Evolutionary conservation across 306 rosid species (phyloP), one percentile per base, ranked within the genome.

Genomic region (Parietaria judaica): DNA sequence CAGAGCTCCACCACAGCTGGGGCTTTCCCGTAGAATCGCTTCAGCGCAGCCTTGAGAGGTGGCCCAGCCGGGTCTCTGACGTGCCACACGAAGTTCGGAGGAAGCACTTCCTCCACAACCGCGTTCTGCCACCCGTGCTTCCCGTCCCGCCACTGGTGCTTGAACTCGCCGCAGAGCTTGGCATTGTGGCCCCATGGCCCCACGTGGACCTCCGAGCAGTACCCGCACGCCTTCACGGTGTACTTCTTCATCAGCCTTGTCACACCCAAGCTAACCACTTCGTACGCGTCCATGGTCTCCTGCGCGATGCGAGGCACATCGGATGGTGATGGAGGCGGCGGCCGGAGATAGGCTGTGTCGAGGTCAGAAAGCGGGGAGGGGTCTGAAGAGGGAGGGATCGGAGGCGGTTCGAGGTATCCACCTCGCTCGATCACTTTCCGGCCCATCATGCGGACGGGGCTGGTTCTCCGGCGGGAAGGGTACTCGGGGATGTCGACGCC

Each of bases 91-190:
- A 77, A 79, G 77, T 92, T 92, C 38, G 94, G 84, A 60, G 98
- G 96, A 16, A 92, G 71, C 66, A 92, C 88, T 78, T 92, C 96
- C 31, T 86, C 96, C 56, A 86, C 72, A 0, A 71, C 86, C 8
- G 98, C 96, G 61, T 92, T 94, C 67, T 92, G 98, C 98, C 98
- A 92, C 54, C 98, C 98, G 76, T 92, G 98, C 66, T 92, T 92
- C 80, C 98, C 98, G 61, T 92, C 98, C 75, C 98, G 86, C 98
- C 98, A 92, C 49, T 92, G 98, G 72, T 92, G 98, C 83, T 92
- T 92, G 76, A 92, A 92, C 47, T 80, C 85, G 59, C 98, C 96
- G 65, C 98, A 92, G 38, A 92, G 90, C 81, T 88, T 92, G 14
- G 82, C 95, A 54, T 84, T 88, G 87, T 92, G 95, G 37, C 96